Base-by-base conservation (phyloP, 2,329 filamentous ascomycete genomes). In the Aureobasidium sp. region DNA sequence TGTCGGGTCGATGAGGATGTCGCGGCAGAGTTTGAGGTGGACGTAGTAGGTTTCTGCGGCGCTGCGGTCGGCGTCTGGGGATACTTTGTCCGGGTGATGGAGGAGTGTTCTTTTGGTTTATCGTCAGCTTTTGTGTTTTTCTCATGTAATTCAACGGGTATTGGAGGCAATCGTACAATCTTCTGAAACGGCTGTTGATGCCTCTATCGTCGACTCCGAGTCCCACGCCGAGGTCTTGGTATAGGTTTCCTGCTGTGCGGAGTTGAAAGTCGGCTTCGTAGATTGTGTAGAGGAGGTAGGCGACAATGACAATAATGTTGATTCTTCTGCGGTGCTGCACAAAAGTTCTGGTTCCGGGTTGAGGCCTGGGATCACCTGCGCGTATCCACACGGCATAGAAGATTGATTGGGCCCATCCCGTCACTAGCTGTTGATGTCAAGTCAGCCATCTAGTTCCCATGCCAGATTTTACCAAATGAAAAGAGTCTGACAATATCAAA, bases 371-470 rank as follows among this genome's bases (percentile, higher is more conserved):
- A 65, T 91, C 87, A 71, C 94, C 94, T 51, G 91, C 94, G 67
- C 92, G 91, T 73, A 96, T 93, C 61, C 90, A 89, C 68, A 97
- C 77, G 69, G 87, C 82, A 78, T 97, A 99, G 78, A 91, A 94
- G 68, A 95, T 79, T 65, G 82, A 82, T 74, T 97, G 93, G 6
- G 88, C 73, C 78, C 87, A 89, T 66, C 84, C 84, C 41, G 91
- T 92, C 53, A 86, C 88, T 68, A 93, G 84, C 90, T 95, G 48
- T 57, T 17, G 20, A 22, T 22, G 49, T 20, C 22, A 17, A 34
- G 31, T 41, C 51, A 55, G 36, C 15, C 8, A 29, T 53, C 15
- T 31, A 1, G 2, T 27, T 41, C 7, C 17, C 15, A 11, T 36
- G 1, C 9, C 27, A 9, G 9, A 12, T 3, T 41, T 2, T 6